Evolutionary conservation across 768 basidiomycete species (phyloP).

Genomic region (Aureoboletus auriporus): DNA sequence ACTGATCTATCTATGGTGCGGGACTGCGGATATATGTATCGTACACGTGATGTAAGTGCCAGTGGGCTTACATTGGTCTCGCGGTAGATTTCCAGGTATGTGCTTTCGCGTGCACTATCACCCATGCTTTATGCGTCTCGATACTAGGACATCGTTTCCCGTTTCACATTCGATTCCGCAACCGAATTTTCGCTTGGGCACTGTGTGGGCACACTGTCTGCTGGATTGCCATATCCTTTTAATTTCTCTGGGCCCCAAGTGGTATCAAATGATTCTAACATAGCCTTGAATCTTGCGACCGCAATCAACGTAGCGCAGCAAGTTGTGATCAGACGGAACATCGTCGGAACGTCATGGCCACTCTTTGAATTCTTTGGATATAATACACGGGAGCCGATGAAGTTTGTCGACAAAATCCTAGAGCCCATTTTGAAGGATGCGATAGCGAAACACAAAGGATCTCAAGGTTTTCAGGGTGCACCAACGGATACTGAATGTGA

Average conservation of each 20-base stretch:
- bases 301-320: conserved; percentile 34
- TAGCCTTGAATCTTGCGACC: conserved; percentile 24
- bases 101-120: too few species aligned
- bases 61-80: too few species aligned
- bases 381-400: conserved; percentile 30
- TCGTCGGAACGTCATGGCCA: conserved; percentile 36
- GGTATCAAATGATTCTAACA: conserved; percentile 10
- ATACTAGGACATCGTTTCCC: too few species aligned
- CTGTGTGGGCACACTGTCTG: too few species aligned
- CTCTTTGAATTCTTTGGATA: conserved; percentile 35
- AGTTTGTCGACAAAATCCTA: conserved; percentile 36
- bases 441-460: conserved; percentile 21
- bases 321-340: conserved; percentile 24
- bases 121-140: too few species aligned
- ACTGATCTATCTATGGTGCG: too few species aligned
- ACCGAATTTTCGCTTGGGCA: too few species aligned
- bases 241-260: conserved; percentile 2
- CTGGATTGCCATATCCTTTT: too few species aligned
- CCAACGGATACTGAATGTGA: conserved; percentile 25
- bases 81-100: too few species aligned
- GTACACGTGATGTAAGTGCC: too few species aligned
- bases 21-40: too few species aligned
- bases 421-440: conserved; percentile 38
- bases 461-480: conserved; percentile 1
- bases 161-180: too few species aligned